Evolutionary conservation across 306 rosid genomes (phyloP), one percentile per base, ranked within the genome.

Genomic region (Lathyrus oleraceus): DNA sequence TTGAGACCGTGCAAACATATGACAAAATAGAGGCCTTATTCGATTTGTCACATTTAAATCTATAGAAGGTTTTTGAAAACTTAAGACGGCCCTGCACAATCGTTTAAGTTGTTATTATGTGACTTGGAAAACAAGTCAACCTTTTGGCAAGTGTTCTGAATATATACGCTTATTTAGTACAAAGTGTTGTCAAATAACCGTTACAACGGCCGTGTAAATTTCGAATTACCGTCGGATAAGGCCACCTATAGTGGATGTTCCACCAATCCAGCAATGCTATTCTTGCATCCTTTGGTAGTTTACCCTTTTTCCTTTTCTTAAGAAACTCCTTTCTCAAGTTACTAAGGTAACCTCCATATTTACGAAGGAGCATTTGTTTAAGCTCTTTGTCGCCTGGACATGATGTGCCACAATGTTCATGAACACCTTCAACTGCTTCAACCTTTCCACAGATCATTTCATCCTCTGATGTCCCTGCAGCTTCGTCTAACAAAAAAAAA

Each of bases 231-330:
- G 92, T 86, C 40, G 98, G 98, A 73, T 89, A 92, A 25, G 98
- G 98, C 96, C 98, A 92, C 71, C 87, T 81, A 71, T 77, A 80
- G 52, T 92, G 98, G 8, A 79, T 1, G 59, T 58, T 92, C 98
- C 96, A 89, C 96, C 98, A 92, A 10, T 86, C 75, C 60, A 86
- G 47, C 3, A 92, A 63, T 3, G 83, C 35, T 47, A 61, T 72
- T 71, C 85, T 89, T 60, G 98, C 96, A 70, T 85, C 91, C 71
- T 83, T 92, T 28, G 98, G 96, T n/a, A 92, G 86, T 84, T 92
- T 90, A 60, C 92, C 96, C 65, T 85, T 92, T 87, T 89, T 92
- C 48, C 91, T 83, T 45, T 82, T 86, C 81, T 86, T 89, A 3
- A 87, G 60, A 69, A 89, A 89, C 15, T 87, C 92, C 74, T 84